A percentile compares a stretch with the other conserved stretches of the same genome.
These are phyloP conservation scores for Phytopythium delawarense DNA, from an alignment of 352 stramenopile species.

Conservation along the genomic window DNA sequence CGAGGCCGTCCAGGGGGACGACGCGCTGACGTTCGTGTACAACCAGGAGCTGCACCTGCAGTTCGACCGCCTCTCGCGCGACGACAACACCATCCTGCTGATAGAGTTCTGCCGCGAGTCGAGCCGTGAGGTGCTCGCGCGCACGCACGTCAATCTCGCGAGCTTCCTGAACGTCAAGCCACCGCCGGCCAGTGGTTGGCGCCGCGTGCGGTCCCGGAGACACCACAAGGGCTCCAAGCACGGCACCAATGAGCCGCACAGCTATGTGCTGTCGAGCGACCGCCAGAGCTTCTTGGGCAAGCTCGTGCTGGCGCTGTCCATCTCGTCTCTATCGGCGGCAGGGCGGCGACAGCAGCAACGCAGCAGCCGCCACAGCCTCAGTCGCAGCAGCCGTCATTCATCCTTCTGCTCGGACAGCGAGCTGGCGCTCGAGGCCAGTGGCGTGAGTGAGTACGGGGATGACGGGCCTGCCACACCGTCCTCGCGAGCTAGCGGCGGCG, in stretches of 20 bases:
- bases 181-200: constrained; percentile 2
- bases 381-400: constrained; percentile 3
- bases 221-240: constrained; percentile 12
- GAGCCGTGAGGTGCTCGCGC: constrained; percentile 74
- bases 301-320: constrained; percentile 52
- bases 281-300: constrained; percentile 86
- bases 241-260: constrained; percentile 31
- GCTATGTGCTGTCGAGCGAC: constrained; percentile 79
- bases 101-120: constrained; percentile 74
- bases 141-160: constrained; percentile 79
- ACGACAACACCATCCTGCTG: constrained; percentile 83
- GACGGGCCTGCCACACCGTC: constrained; percentile 15
- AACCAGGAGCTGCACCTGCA: constrained; percentile 80
- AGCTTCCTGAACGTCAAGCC: constrained; percentile 59
- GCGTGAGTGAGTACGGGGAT: neutral
- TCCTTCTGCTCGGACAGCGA: constrained; percentile 17
- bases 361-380: constrained; percentile 18
- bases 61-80: constrained; percentile 75
- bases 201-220: constrained; percentile 1
- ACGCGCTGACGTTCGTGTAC: constrained; percentile 62
- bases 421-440: neutral
- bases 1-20: constrained; percentile 13
- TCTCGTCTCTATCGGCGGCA: constrained; percentile 57
- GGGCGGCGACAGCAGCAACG: constrained; percentile 10
- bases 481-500: constrained; percentile 12